Conservation (phyloP, 1,139 yeast species). For the Pneumocystis sp. region DNA sequence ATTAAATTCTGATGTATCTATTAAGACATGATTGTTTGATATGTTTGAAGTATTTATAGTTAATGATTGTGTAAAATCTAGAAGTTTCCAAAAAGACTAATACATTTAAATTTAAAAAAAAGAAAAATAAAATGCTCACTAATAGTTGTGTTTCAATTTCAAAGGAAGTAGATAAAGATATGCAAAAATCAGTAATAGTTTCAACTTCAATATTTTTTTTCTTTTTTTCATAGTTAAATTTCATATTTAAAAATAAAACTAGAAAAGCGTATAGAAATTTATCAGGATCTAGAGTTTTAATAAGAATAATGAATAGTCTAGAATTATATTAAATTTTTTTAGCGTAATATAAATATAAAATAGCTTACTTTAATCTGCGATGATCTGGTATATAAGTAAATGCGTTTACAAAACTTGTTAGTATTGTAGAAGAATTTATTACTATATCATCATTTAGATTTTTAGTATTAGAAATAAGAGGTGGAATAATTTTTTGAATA, state of each 20-base stretch:
- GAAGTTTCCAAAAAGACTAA: not conserved
- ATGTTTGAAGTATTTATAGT: not conserved
- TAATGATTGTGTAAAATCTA: not conserved
- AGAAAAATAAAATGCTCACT: not conserved
- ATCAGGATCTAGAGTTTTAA: constrained; percentile 58
- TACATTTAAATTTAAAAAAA: not conserved
- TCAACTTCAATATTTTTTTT: constrained; percentile 34
- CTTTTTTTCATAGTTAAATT: constrained; percentile 51
- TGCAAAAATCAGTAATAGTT: constrained; percentile 36
- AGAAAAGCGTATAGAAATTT: constrained; percentile 56
- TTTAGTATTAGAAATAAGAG: constrained; percentile 40
- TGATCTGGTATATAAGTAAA: constrained; percentile 93
- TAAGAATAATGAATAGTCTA: constrained; percentile 54
- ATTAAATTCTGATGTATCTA: not conserved
- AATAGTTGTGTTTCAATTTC: not conserved
- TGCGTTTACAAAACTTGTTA: constrained; percentile 83
- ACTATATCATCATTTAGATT: constrained; percentile 22
- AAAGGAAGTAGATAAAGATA: constrained; percentile 3
- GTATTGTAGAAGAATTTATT: constrained; percentile 58
- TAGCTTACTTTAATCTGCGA: constrained; percentile 55
- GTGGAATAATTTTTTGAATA: constrained; percentile 78
- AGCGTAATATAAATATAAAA: not conserved
- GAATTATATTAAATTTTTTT: not conserved
- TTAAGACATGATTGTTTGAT: not conserved
- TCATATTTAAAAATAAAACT: constrained; percentile 45